Conservation (phyloP, 176 grass and related monocot genomes). For the sorghum (Sorghum bicolor) region DNA sequence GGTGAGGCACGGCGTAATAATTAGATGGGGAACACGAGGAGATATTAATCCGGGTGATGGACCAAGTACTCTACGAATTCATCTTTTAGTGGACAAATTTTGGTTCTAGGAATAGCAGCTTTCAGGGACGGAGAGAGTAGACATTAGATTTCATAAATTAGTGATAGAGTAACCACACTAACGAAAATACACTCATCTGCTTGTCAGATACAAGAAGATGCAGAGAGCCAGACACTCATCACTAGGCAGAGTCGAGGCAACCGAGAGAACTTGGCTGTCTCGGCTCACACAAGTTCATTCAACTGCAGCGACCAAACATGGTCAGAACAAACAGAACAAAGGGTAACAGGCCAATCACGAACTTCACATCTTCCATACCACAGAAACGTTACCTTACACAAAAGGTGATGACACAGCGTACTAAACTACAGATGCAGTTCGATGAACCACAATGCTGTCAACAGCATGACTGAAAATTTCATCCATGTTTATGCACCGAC, state of each 20-base stretch:
- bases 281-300: background rate
- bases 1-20: no score
- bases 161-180: no score
- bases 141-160: no score
- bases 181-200: no score
- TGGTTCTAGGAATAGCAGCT: no score
- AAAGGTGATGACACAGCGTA: background rate
- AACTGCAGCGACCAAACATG: background rate
- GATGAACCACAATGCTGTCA: background rate
- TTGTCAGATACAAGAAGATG: no score
- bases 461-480: constrained; percentile 22
- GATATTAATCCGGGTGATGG: no score
- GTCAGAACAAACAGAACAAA: background rate
- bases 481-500: constrained; percentile 18
- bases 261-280: background rate
- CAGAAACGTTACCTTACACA: constrained; percentile 16
- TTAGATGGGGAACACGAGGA: no score
- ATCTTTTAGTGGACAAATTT: no score
- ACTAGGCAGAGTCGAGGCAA: background rate
- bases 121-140: no score
- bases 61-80: no score
- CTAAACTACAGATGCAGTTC: background rate
- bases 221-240: background rate
- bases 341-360: background rate
- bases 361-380: constrained; percentile 3